Evolutionary conservation across 495 filamentous ascomycete species (phyloP), one percentile per base, ranked within the genome.

Genomic region (Arthonia radiata): DNA sequence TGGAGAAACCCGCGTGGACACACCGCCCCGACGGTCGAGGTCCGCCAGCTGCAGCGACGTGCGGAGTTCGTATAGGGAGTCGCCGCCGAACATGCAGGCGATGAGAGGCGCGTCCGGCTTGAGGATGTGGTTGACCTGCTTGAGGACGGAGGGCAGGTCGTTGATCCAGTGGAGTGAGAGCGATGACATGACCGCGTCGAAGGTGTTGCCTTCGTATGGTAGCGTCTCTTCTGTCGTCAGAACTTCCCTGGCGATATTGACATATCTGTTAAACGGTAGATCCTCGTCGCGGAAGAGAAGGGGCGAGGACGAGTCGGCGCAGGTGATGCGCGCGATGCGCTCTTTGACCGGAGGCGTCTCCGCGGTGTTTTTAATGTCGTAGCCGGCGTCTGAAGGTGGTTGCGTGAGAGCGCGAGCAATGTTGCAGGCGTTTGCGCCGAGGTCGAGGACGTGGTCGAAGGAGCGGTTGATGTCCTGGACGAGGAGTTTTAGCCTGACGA

Each of bases 111-210:
- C 57, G 42, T 99, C 89, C 0, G 86, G 81, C 48, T 83, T 83
- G 10, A 99, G 63, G 18, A 82, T 56, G 23, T 53, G 55, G 50
- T 86, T 79, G 35, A 90, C 61, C 42, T 91, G 76, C 18, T 62
- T 48, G 1, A 99, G 61, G 3, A 83, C 52, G 3, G 67, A 71
- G 0, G 89, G 86, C 5, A 99, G 62, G 43, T 99, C 76, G 48
- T 99, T 99, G 49, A 92, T 71, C 89, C 89, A 99, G 49, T 99
- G 89, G 44, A 99, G 62, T 17, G 69, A 78, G 32, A 90, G 53
- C 23, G 72, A 82, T 38, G 70, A 79, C 15, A 99, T 53, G 2
- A 92, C 75, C 18, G 86, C 71, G 50, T 92, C 78, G 49, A 93
- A 92, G 12, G 62, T 60, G 36, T 68, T 58, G n/a, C 70, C 49